Base-by-base conservation (phyloP, 495 filamentous ascomycete genomes). In the Penicillium cosmopolitanum region DNA sequence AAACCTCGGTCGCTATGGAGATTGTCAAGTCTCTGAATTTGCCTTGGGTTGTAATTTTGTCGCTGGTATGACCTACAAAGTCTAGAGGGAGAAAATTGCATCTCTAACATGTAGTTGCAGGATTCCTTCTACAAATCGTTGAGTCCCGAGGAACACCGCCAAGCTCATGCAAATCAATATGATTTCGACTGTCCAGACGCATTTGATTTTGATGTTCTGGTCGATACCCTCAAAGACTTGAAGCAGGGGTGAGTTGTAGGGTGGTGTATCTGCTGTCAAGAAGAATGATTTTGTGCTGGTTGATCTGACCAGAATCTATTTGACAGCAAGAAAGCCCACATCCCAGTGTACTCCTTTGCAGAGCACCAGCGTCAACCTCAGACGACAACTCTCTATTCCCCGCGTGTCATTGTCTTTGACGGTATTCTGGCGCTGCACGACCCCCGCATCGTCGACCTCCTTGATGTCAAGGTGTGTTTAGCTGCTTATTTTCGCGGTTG, bases 11-110 rank as follows among this genome's bases (percentile, higher is more conserved):
- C 53, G 93, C 96, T 21, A 85, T 93, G 60, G 92, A 93, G 50
- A 96, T 98, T 63, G 92, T 98, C 53, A 86, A 81, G 56, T 89
- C 90, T 57, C 74, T 98, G 63, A 96, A 93, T 75, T 78, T 98
- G 52, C 95, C 95, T 44, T 98, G 95, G 95, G 95, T 98, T 36
- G 92, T 97, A 31, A 96, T 98, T 71, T 75, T 98, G 62, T 94
- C 92, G 34, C 97, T 98, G 86, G 93, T 96, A 82, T 69, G 76
- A 23, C 23, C 23, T 23, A 23, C 23, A 23, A 23, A 23, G 23
- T 23, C 23, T 23, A 23, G 23, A 23, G 23, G 23, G 23, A 44
- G 5, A 18, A n/a, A 10, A 19, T 18, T 44, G 10, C 16, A 44
- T 44, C n/a, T 73, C 73, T 73, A 65, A 77, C 62, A 8, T 51